Evolutionary conservation across 257 asterid genomes (phyloP), one percentile per base, ranked within the genome.

Genomic region (Orobanche coerulescens): DNA sequence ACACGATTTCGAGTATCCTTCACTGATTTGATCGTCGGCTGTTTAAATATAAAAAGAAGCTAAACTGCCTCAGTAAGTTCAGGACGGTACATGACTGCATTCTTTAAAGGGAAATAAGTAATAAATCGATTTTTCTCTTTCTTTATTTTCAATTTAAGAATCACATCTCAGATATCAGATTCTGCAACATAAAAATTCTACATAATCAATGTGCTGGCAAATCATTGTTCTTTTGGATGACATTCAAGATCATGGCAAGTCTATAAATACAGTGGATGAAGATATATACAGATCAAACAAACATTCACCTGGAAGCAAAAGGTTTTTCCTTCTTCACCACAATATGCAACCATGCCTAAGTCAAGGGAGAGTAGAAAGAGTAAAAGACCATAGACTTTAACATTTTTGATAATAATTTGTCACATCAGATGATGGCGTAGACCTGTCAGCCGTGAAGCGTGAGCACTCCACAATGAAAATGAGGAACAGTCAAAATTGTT

Each of bases 261-360:
- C 31, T 33, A 22, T 39, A 56, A 20, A 61, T 12, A 22, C n/a
- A 15, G 31, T 25, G 40, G 62, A 67, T 19, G 65, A 71, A 65
- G 33, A 10, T 18, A 10, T 18, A 40, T 59, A 26, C 20, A 36
- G 42, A 12, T 13, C 12, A 48, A 64, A 14, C 9, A 28, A 64
- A 43, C 5, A 34, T 69, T 76, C 58, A 87, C 97, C 96, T 83
- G 88, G 78, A 92, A 92, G 84, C 80, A 81, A 65, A 66, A 53
- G 67, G 85, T 72, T 42, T 76, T 78, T 74, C 98, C 97, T 34
- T 88, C 97, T 62, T 79, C 95, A 44, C 87, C 79, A 65, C 97
- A 93, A 61, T 89, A 93, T 63, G 95, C 98, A 73, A 80, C 87
- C 86, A 73, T 61, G 59, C 95, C 98, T 91, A 54, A 36, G 47